Evolutionary conservation across 2,329 filamentous ascomycete species (phyloP).

Genomic region (Bretziella fagacearum): DNA sequence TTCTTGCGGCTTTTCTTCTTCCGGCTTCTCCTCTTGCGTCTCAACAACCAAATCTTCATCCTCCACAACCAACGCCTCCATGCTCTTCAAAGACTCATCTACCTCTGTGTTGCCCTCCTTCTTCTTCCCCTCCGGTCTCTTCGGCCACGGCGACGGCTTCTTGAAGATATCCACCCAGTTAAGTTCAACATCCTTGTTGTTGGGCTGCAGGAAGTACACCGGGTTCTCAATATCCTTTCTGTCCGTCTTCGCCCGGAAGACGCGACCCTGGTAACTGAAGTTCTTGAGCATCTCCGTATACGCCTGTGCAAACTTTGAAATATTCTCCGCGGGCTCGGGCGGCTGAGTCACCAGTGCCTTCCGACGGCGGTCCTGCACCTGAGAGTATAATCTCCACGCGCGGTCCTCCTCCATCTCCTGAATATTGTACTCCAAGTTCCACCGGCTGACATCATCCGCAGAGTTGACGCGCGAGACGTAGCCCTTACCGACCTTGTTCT

Average conservation of each 20-base stretch:
- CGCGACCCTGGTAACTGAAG: constrained; percentile 36
- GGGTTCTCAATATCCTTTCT: constrained; percentile 31
- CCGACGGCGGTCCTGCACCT: constrained; percentile 38
- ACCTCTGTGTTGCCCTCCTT: neutral
- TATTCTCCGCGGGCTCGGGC: constrained; percentile 17
- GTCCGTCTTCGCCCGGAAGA: constrained; percentile 39
- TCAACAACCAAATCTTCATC: neutral
- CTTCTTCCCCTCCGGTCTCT: neutral
- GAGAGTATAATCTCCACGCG: constrained; percentile 36
- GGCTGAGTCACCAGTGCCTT: constrained; percentile 23
- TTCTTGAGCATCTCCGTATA: constrained; percentile 33
- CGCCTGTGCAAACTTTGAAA: constrained; percentile 25
- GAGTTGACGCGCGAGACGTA: constrained; percentile 43
- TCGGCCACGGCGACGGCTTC: neutral
- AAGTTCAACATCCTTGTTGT: constrained; percentile 26
- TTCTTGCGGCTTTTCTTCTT: neutral
- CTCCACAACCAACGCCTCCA: neutral
- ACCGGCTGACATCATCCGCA: constrained; percentile 30
- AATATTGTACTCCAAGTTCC: constrained; percentile 66
- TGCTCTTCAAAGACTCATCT: neutral
- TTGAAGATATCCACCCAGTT: constrained; percentile 23
- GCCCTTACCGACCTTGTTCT: constrained; percentile 53
- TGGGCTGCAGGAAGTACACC: constrained; percentile 24
- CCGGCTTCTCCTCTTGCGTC: neutral
- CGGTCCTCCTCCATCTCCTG: constrained; percentile 36